A percentile compares a stretch with the other conserved stretches of the same genome.
These are phyloP conservation scores for Coriolopsis trogii DNA, from an alignment of 1,284 basidiomycete genomes.

Conservation along the genomic window DNA sequence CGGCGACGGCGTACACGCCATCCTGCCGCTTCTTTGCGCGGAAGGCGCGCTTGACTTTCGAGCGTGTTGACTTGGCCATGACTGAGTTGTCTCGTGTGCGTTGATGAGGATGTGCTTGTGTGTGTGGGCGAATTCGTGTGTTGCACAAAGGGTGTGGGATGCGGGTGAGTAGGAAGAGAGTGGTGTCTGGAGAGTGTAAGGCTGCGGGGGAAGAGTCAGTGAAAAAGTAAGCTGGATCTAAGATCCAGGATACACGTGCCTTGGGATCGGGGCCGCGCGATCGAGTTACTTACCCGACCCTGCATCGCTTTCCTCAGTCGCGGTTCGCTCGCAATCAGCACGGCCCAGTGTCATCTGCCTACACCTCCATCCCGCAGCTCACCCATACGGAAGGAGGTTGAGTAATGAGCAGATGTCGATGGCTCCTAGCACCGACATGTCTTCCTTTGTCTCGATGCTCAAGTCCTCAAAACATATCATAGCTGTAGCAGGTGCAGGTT, in stretches of 20 bases:
- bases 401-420: neutral
- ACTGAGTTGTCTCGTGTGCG: neutral
- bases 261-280: constrained; percentile 7
- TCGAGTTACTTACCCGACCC: too few species aligned
- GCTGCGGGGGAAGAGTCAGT: neutral
- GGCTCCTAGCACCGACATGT: constrained; percentile 27
- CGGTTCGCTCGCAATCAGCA: too few species aligned
- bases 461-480: constrained; percentile 49
- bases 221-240: constrained; percentile 21
- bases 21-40: constrained; percentile 85
- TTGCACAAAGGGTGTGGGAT: neutral
- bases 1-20: constrained; percentile 82
- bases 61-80: constrained; percentile 94
- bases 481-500: constrained; percentile 60
- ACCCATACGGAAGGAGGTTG: too few species aligned
- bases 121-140: too few species aligned
- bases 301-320: too few species aligned
- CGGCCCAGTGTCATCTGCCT: too few species aligned
- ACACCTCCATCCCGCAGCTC: too few species aligned
- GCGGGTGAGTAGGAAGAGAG: neutral
- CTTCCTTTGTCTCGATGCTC: constrained; percentile 35
- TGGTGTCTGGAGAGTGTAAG: neutral
- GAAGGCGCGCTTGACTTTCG: constrained; percentile 86
- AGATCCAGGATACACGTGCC: constrained; percentile 20
- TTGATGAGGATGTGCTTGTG: neutral